These are phyloP conservation scores for Thielaviopsis ethacetica DNA, from an alignment of 2,329 filamentous ascomycete species.

Conservation along the genomic window DNA sequence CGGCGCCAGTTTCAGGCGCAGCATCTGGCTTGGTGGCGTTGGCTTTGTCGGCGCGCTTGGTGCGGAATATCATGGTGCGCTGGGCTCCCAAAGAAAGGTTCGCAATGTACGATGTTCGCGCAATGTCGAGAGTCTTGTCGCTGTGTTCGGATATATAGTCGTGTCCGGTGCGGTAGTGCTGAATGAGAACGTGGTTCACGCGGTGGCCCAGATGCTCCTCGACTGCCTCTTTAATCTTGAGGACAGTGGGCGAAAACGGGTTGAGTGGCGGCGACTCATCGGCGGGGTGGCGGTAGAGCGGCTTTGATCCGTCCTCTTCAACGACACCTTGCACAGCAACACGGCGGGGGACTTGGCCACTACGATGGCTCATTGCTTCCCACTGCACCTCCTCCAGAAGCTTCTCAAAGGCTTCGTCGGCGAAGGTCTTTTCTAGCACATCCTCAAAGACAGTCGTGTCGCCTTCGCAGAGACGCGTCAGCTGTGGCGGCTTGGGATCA, in stretches of 20 bases:
- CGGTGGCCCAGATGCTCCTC: slow-evolving; percentile 61
- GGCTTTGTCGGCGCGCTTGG: slow-evolving; percentile 43
- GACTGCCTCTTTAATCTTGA: slow-evolving; percentile 48
- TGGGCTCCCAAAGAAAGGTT: slow-evolving; percentile 90
- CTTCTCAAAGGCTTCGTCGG: slow-evolving; percentile 47
- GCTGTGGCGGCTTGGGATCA: neutral
- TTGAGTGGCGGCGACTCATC: slow-evolving; percentile 70
- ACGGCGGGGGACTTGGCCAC: slow-evolving; percentile 77
- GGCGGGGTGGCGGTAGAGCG: slow-evolving; percentile 86
- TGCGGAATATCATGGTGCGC: slow-evolving; percentile 76
- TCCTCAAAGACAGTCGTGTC: slow-evolving; percentile 62
- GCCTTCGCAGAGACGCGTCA: slow-evolving; percentile 48
- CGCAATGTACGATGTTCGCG: slow-evolving; percentile 63
- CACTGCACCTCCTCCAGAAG: slow-evolving; percentile 64
- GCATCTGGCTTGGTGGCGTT: slow-evolving; percentile 12
- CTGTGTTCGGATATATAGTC: slow-evolving; percentile 96
- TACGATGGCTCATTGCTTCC: slow-evolving; percentile 85
- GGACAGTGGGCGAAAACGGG: slow-evolving; percentile 58
- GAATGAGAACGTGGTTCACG: slow-evolving; percentile 84
- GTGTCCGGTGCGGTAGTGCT: slow-evolving; percentile 73
- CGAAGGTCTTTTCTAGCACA: slow-evolving; percentile 43
- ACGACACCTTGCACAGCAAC: slow-evolving; percentile 76
- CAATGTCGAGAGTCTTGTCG: slow-evolving; percentile 90
- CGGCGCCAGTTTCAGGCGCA: slow-evolving; percentile 13
- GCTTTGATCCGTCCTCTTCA: slow-evolving; percentile 52